Evolutionary conservation across 1,284 basidiomycete species (phyloP), one percentile per base, ranked within the genome.

Genomic region (Boletellus deceptivus): DNA sequence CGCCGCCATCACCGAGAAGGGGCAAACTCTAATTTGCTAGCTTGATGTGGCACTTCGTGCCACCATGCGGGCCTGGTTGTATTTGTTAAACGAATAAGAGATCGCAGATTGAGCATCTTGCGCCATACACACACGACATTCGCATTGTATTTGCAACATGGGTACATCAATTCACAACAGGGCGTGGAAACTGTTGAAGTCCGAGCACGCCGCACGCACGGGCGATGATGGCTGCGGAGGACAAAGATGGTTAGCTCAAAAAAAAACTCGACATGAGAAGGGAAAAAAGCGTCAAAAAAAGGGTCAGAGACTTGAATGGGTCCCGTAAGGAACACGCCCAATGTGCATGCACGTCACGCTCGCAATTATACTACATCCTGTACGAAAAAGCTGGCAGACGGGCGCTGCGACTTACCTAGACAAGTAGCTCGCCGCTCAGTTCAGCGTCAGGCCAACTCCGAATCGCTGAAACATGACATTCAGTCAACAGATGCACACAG

Each of bases 291-390:
- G 43, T 85, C 83, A 84, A 16, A 4, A 52, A 35, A 8, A 8
- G 50, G 38, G 43, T 85, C 83, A 84, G 83, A 78, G 83, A 85
- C 83, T 85, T 85, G 83, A 85, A 85, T 85, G 81, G 80, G 76
- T 83, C 78, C 81, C 73, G 68, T 79, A 35, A 81, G 80, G 81
- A 81, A 76, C 67, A 63, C 70, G 72, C 75, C 73, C 80, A 82
- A 59, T 34, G 79, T 79, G 77, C 74, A 64, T 68, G 69, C 81
- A 80, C 82, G 74, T 84, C 80, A 72, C 72, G 55, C 62, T 77
- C 75, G 74, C 73, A 80, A 73, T 70, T 52, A 43, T 70, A 17
- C 61, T 77, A 60, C 81, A 83, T 84, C 82, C 61, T 68, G 39
- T 37, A 55, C 24, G 37, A 38, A 20, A 43, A 48, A 22, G 33